Base-by-base conservation (phyloP, 2,329 filamentous ascomycete genomes). In the Sporothrix phasma region DNA sequence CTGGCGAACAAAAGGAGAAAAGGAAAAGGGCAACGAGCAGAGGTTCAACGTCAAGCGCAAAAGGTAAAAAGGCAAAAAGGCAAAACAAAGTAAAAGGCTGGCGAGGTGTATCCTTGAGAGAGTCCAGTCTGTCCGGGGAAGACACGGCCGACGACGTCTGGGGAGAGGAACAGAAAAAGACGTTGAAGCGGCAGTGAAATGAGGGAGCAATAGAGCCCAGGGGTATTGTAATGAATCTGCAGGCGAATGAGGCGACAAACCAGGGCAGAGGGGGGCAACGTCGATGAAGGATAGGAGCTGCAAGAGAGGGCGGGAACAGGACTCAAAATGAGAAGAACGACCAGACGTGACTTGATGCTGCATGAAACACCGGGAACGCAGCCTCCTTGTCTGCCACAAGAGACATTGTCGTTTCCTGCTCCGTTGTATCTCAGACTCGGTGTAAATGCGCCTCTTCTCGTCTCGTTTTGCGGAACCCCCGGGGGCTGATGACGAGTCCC, bases 401-500 rank as follows among this genome's bases (percentile, higher is more conserved):
- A n/a, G 10, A 37, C 17, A 34, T 46, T 43, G n/a, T 22, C 34
- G 11, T 3, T 37, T 15, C 34, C 4, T 37, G 34, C 29, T 17
- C 19, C 17, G 29, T 29, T 37, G 17, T 5, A 19, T 8, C 24
- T 24, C n/a, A 15, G 31, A n/a, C 49, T 22, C n/a, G 31, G 24
- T 51, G 47, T 11, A 19, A 7, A 22, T 51, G 47, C 24, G 17
- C 47, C 47, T 53, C 31, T 29, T n/a, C 17, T 43, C 56, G 39
- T 60, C 17, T 34, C 19, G 41, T 37, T 47, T 47, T 39, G 41
- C 41, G 58, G 43, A 61, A 45, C 56, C 22, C 19, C n/a, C 22
- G 6, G 34, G 34, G 58, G 29, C 29, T 24, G 58, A 49, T 61
- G 58, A 61, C 58, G 58, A 61, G 58, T 49, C 43, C 58, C 31